Conservation (phyloP, 2,329 filamentous ascomycete species). For the Scytalidium lignicola region DNA sequence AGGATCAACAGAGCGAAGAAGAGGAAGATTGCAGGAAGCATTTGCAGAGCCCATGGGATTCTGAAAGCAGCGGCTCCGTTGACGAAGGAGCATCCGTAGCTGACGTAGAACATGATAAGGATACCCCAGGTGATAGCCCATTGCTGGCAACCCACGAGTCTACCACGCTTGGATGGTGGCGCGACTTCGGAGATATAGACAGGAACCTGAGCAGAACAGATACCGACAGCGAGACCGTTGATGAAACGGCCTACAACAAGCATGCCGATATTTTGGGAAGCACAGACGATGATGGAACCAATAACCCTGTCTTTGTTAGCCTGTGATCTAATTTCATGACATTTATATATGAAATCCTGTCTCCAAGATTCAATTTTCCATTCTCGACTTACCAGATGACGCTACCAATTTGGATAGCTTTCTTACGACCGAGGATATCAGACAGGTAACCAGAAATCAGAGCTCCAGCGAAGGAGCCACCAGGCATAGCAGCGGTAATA, state of each 20-base stretch:
- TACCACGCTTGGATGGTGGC: conserved; percentile 51
- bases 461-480: conserved; percentile 60
- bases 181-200: conserved; percentile 66
- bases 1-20: conserved; percentile 55
- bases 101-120: conserved; percentile 66
- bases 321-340: not conserved
- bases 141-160: conserved; percentile 67
- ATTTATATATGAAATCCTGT: too few relatives aligned
- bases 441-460: conserved; percentile 50
- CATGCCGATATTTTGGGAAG: conserved; percentile 50
- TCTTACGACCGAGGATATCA: conserved; percentile 45
- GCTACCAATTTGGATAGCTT: conserved; percentile 38
- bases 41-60: conserved; percentile 60
- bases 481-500: conserved; percentile 64
- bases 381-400: conserved; percentile 31
- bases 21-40: conserved; percentile 54
- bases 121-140: conserved; percentile 69
- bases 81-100: conserved; percentile 59
- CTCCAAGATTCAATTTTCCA: too few relatives aligned
- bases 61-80: conserved; percentile 53
- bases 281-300: conserved; percentile 53
- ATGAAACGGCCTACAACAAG: conserved; percentile 52
- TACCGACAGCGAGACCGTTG: conserved; percentile 61
- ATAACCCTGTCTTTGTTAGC: conserved; percentile 40
- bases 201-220: conserved; percentile 62